Evolutionary conservation across 2,329 filamentous ascomycete genomes (phyloP).

Genomic region (Phyllosticta citriasiana): DNA sequence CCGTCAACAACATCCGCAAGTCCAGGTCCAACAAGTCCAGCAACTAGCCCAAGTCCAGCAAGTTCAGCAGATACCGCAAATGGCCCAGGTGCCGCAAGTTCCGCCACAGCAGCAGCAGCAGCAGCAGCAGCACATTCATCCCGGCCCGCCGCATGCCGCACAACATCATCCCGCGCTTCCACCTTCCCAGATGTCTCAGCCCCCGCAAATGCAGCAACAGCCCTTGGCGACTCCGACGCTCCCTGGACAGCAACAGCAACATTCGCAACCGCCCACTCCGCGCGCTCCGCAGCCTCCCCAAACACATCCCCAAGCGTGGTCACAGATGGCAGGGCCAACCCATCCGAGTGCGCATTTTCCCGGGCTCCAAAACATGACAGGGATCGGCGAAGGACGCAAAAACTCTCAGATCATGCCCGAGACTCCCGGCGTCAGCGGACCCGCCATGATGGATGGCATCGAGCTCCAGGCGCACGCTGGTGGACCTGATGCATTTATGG

Average conservation of each 20-base stretch:
- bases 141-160: background rate
- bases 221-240: conserved; percentile 3
- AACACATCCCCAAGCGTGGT: conserved; percentile 1
- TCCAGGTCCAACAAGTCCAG: conserved; percentile 1
- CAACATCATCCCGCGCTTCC: background rate
- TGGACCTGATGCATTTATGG: conserved; percentile 5
- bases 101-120: conserved; percentile 1
- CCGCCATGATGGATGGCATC: conserved; percentile 6
- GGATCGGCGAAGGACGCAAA: background rate
- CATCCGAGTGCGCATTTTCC: conserved; percentile 3
- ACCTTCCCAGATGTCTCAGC: conserved; percentile 4
- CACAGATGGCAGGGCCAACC: conserved; percentile 2
- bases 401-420: conserved; percentile 4
- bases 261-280: conserved; percentile 5
- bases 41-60: conserved; percentile 11
- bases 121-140: conserved; percentile 1
- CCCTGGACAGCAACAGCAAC: conserved; percentile 4
- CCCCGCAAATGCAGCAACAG: conserved; percentile 5
- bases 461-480: conserved; percentile 4
- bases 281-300: conserved; percentile 1
- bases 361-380: conserved; percentile 2
- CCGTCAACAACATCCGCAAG: conserved; percentile 1
- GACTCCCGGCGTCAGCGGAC: background rate
- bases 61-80: conserved; percentile 17
- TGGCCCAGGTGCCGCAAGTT: background rate